Conservation (phyloP, 108 stramenopile species). For the Pelagomonas calceolata region DNA sequence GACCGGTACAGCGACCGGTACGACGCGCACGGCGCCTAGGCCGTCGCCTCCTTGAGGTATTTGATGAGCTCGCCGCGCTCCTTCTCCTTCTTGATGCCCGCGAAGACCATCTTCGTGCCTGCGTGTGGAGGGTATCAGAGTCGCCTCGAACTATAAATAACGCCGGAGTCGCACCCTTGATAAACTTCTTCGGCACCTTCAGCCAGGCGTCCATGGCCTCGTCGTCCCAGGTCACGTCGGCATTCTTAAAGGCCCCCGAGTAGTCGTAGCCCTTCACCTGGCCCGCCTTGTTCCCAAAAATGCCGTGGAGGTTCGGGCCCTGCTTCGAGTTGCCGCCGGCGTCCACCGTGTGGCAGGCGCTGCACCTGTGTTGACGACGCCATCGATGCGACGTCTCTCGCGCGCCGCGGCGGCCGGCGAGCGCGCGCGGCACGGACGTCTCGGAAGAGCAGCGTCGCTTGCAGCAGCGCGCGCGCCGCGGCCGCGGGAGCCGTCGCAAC, state of each 20-base stretch:
- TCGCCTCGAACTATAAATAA: too few species aligned
- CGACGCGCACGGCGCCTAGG: constrained; percentile 11
- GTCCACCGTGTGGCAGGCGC: constrained; percentile 92
- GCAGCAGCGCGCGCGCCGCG: too few species aligned
- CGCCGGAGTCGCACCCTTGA: too few species aligned
- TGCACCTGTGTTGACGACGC: too few species aligned
- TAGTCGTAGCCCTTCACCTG: constrained; percentile 90
- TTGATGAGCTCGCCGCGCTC: constrained; percentile 96
- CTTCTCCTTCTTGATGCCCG: constrained; percentile 91
- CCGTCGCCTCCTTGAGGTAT: constrained; percentile 81
- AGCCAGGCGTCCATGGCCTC: constrained; percentile 92
- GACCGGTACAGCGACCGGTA: too few species aligned
- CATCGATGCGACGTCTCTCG: too few species aligned
- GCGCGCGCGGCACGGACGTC: too few species aligned
- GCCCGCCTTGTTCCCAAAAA: constrained; percentile 84
- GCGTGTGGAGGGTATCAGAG: too few species aligned
- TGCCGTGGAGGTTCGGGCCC: constrained; percentile 98
- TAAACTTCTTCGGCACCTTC: constrained; percentile 95
- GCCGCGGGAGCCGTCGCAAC: too few species aligned
- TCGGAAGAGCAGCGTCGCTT: too few species aligned
- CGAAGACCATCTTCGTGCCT: constrained; percentile 85
- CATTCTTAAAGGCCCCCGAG: constrained; percentile 93
- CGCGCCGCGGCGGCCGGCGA: too few species aligned
- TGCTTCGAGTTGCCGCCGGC: constrained; percentile 96
- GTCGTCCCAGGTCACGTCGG: constrained; percentile 84